Evolutionary conservation across 2,329 filamentous ascomycete species (phyloP).

Genomic region (Colletotrichum spinosum): DNA sequence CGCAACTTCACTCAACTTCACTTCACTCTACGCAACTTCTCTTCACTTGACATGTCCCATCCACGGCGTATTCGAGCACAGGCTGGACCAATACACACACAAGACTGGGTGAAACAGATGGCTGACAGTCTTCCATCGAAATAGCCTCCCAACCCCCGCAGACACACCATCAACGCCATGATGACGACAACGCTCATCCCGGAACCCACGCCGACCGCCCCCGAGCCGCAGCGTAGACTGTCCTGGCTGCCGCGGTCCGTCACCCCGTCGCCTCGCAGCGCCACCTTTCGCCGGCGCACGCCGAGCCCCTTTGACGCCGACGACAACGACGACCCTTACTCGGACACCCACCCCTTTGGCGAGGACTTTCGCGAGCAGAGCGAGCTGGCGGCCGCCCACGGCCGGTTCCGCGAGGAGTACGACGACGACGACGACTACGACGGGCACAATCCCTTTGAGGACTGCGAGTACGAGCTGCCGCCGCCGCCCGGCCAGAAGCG

Average conservation of each 20-base stretch:
- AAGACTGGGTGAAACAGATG: neutral
- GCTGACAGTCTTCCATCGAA: neutral
- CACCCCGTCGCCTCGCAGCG: constrained; percentile 29
- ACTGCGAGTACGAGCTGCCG: constrained; percentile 34
- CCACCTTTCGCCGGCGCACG: constrained; percentile 23
- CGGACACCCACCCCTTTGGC: constrained; percentile 31
- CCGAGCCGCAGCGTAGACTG: constrained; percentile 21
- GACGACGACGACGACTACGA: neutral
- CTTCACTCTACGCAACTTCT: no score
- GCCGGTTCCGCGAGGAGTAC: no score
- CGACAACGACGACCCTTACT: constrained; percentile 29
- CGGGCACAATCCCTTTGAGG: constrained; percentile 28
- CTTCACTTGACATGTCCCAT: no score
- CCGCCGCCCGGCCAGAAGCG: constrained; percentile 12
- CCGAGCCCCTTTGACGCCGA: constrained; percentile 32
- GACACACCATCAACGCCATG: constrained; percentile 30
- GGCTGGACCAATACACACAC: neutral
- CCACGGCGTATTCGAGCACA: neutral
- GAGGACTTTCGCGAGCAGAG: constrained; percentile 30
- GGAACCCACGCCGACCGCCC: constrained; percentile 22
- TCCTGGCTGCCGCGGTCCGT: constrained; percentile 30
- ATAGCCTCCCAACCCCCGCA: constrained; percentile 12
- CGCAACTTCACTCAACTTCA: no score
- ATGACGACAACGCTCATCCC: constrained; percentile 33
- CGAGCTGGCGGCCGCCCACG: constrained; percentile 9